A percentile compares a stretch with the other conserved stretches of the same genome.
Evolutionary conservation across 495 filamentous ascomycete species (phyloP).

Genomic region (Xylaria flabelliformis): DNA sequence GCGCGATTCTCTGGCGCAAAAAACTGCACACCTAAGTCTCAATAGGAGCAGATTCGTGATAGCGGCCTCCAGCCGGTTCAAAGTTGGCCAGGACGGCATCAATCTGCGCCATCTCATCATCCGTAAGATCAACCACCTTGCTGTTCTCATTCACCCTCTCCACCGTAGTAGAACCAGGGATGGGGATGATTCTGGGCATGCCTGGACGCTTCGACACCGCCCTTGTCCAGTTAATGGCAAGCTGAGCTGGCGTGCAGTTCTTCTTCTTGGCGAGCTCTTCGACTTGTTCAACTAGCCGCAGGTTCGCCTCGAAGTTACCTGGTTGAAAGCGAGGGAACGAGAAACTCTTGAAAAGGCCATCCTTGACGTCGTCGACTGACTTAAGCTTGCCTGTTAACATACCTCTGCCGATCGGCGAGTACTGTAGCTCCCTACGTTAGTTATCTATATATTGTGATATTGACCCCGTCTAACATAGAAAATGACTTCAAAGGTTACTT

Average conservation of each 20-base stretch:
- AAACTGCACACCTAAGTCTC: constrained; percentile 38
- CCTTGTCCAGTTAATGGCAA: constrained; percentile 78
- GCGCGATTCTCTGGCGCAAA: neutral
- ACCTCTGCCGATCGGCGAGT: constrained; percentile 36
- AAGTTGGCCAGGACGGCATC: constrained; percentile 52
- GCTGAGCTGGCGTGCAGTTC: constrained; percentile 72
- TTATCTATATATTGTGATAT: neutral
- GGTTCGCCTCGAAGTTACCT: constrained; percentile 69
- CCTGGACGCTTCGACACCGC: constrained; percentile 55
- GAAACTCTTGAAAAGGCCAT: constrained; percentile 55
- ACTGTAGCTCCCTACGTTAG: constrained; percentile 23
- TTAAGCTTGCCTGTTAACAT: constrained; percentile 66
- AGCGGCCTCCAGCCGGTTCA: constrained; percentile 42
- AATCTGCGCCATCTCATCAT: constrained; percentile 58
- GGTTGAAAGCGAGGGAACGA: constrained; percentile 68
- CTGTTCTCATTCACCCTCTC: constrained; percentile 58
- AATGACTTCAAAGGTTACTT: neutral
- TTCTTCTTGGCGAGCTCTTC: constrained; percentile 71
- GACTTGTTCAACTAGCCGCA: constrained; percentile 71
- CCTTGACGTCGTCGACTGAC: constrained; percentile 63
- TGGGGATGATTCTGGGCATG: constrained; percentile 75
- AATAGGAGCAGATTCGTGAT: constrained; percentile 27
- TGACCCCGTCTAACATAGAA: neutral
- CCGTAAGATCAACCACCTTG: constrained; percentile 49
- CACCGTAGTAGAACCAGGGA: constrained; percentile 71